A percentile compares a stretch with the other conserved stretches of the same genome.
Evolutionary conservation across 805 yeast species (phyloP).

Genomic region (Metschnikowia dekortorum): DNA sequence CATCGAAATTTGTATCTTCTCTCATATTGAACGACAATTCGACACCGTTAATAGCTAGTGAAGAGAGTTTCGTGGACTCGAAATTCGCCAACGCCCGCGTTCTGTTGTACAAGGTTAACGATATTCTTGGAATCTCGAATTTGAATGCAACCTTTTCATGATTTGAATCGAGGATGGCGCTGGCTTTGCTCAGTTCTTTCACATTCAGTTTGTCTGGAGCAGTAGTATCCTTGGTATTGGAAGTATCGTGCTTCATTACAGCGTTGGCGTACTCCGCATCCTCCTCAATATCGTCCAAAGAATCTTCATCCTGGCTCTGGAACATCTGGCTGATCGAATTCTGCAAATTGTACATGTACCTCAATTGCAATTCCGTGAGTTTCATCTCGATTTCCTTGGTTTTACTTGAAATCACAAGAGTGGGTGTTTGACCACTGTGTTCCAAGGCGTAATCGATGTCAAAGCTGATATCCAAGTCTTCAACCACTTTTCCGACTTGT

Average conservation of each 20-base stretch:
- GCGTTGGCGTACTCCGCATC: conserved; percentile 68
- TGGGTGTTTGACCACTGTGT: conserved; percentile 37
- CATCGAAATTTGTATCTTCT: conserved; percentile 50
- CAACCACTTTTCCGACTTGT: conserved; percentile 62
- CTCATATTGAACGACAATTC: conserved; percentile 48
- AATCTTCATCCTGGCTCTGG: conserved; percentile 32
- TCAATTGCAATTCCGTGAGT: conserved; percentile 70
- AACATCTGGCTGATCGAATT: conserved; percentile 56
- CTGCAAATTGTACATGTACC: conserved; percentile 51
- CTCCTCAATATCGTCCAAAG: conserved; percentile 49
- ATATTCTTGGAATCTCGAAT: conserved; percentile 58
- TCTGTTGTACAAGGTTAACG: conserved; percentile 56
- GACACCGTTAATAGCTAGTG: conserved; percentile 52
- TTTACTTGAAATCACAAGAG: conserved; percentile 49
- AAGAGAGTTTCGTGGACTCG: conserved; percentile 29
- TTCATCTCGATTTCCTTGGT: conserved; percentile 60
- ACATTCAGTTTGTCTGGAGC: not conserved
- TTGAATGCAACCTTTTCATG: conserved; percentile 40
- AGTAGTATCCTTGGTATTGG: not conserved
- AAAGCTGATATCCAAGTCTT: conserved; percentile 58
- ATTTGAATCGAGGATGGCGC: conserved; percentile 20
- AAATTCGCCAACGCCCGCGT: conserved; percentile 38
- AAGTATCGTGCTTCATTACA: conserved; percentile 25
- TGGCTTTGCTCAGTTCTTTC: not conserved
- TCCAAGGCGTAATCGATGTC: conserved; percentile 53